Base-by-base conservation (phyloP, 257 asterid species). In the Solanum arcanum region DNA sequence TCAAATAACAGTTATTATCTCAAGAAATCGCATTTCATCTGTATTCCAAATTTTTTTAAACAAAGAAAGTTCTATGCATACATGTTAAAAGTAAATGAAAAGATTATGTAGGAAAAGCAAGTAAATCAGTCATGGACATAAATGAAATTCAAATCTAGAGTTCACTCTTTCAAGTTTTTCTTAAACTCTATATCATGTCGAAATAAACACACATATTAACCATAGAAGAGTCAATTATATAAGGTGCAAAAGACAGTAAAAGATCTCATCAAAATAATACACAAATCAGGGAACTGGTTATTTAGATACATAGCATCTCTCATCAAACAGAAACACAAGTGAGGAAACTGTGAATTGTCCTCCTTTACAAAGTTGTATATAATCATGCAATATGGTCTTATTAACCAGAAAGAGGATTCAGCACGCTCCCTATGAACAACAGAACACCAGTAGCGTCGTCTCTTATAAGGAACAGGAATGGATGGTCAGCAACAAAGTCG, bases 401-500 rank as follows among this genome's bases (percentile, higher is more conserved):
- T 49, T 73, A 84, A 60, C 9, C 27, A 84, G 23, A 37, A 2
- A 70, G 44, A 11, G 93, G 92, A 81, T 91, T 89, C 62, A 78
- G 72, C 70, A 91, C 87, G 3, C 73, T 83, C 10, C 93, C 92
- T 1, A 88, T 15, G 56, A 91, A 91, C 86, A 87, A 75, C 23
- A 89, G 74, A 33, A 80, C 89, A 7, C 92, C 88, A 1, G 90
- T 86, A 66, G 31, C 10, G 29, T 89, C 88, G 76, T 91, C 93
- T 86, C 90, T 86, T 35, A 87, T 62, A 15, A 89, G 47, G 76
- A 86, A 90, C 64, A 91, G 66, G 83, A 91, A 91, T 5, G 92
- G 91, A 69, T 90, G 93, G 41, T 90, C 91, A 3, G 91, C 91
- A 3, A 88, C 91, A 16, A 90, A 91, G 72, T 88, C 89, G 15